Evolutionary conservation across 2,329 filamentous ascomycete species (phyloP).

Genomic region (Monascus ruber): DNA sequence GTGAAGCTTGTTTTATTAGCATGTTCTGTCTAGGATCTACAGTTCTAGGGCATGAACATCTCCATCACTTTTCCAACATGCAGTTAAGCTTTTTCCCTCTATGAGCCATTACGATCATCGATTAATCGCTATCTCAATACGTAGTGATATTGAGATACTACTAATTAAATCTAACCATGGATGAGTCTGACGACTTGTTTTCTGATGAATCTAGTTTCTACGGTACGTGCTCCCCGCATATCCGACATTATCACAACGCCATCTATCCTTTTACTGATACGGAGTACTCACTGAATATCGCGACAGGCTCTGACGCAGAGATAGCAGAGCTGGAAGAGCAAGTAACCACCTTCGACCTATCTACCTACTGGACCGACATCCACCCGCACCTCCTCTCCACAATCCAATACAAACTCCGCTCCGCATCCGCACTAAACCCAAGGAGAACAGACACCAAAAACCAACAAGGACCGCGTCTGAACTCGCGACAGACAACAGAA

Average conservation of each 20-base stretch:
- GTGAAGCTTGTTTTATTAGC: too few species aligned
- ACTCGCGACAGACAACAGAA: constrained; percentile 50
- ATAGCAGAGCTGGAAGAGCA: constrained; percentile 39
- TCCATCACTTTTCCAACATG: too few species aligned
- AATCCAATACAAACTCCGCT: constrained; percentile 13
- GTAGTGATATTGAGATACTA: too few species aligned
- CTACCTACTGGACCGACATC: constrained; percentile 38
- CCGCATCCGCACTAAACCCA: neutral
- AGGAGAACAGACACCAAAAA: neutral
- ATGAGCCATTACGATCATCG: too few species aligned
- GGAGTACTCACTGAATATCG: neutral
- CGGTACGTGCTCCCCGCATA: constrained; percentile 13
- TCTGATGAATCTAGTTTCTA: constrained; percentile 38
- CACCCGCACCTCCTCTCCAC: constrained; percentile 22
- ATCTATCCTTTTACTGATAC: neutral
- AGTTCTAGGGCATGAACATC: too few species aligned
- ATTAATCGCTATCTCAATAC: too few species aligned
- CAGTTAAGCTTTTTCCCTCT: too few species aligned
- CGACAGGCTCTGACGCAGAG: constrained; percentile 44
- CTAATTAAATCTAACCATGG: neutral
- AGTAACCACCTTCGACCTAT: constrained; percentile 40
- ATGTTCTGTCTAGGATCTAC: too few species aligned
- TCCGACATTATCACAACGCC: neutral
- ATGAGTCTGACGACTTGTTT: constrained; percentile 14
- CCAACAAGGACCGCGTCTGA: constrained; percentile 4